A percentile compares a stretch with the other conserved stretches of the same genome.
Evolutionary conservation across 2,329 filamentous ascomycete species (phyloP).

Genomic region (Claviceps sp.): DNA sequence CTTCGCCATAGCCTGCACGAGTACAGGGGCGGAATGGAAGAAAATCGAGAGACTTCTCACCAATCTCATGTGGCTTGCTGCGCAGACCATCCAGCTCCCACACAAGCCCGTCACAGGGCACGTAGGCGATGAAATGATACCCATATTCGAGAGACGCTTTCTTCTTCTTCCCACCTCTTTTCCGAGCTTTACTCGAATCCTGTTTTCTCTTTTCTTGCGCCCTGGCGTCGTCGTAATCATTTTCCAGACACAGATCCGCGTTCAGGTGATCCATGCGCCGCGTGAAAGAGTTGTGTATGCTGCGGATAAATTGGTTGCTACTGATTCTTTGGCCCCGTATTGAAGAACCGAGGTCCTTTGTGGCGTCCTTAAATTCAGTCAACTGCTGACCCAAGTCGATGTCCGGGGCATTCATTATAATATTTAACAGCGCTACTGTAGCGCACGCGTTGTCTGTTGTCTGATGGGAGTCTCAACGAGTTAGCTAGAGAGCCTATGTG

Average conservation of each 20-base stretch:
- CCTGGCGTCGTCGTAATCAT: slow-evolving; percentile 31
- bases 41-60: slow-evolving; percentile 9
- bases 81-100: slow-evolving; percentile 88
- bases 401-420: slow-evolving; percentile 67
- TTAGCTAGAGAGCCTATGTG: background rate
- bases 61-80: slow-evolving; percentile 41
- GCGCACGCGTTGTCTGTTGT: slow-evolving; percentile 78
- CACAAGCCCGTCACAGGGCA: slow-evolving; percentile 58
- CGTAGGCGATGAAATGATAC: slow-evolving; percentile 83
- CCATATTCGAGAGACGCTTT: slow-evolving; percentile 44
- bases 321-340: slow-evolving; percentile 65
- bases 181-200: slow-evolving; percentile 21
- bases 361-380: slow-evolving; percentile 58
- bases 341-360: slow-evolving; percentile 52
- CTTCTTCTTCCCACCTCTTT: slow-evolving; percentile 18
- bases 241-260: slow-evolving; percentile 51
- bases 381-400: slow-evolving; percentile 60
- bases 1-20: background rate
- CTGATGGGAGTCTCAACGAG: slow-evolving; percentile 24
- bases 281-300: slow-evolving; percentile 79
- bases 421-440: slow-evolving; percentile 85
- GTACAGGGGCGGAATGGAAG: background rate
- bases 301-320: slow-evolving; percentile 62
- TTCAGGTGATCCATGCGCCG: slow-evolving; percentile 64
- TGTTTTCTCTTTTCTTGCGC: slow-evolving; percentile 21